Evolutionary conservation across 805 yeast genomes (phyloP).

Genomic region (Myxozyma nipponensis): DNA sequence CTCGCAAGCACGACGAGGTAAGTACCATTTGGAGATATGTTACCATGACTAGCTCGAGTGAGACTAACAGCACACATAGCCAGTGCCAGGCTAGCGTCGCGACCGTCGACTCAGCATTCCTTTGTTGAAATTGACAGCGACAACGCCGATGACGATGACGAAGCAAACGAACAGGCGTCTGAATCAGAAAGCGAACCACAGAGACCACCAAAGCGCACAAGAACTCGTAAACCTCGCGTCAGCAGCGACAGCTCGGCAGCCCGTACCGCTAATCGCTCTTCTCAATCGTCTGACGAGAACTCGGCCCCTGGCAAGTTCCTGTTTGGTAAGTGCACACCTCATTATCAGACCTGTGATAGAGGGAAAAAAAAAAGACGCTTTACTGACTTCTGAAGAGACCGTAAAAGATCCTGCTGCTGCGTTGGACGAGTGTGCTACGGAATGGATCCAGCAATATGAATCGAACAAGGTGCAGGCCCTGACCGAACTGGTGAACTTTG

Average conservation of each 20-base stretch:
- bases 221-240: not conserved
- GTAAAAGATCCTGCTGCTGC: conserved; percentile 49
- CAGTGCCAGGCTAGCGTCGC: too few species aligned
- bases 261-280: not conserved
- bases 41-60: too few species aligned
- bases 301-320: conserved; percentile 4
- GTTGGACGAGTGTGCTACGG: conserved; percentile 49
- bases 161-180: conserved; percentile 2
- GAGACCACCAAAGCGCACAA: conserved; percentile 7
- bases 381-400: conserved; percentile 40
- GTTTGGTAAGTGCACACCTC: conserved; percentile 7
- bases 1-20: too few species aligned
- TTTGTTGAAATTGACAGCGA: conserved; percentile 1
- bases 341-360: not conserved
- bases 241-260: not conserved
- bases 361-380: not conserved
- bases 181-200: conserved; percentile 11
- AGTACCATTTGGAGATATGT: too few species aligned
- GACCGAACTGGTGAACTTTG: conserved; percentile 60
- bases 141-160: not conserved
- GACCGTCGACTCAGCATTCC: too few species aligned
- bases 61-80: too few species aligned
- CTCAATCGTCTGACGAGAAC: not conserved
- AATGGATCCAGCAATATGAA: conserved; percentile 55
- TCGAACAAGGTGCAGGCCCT: conserved; percentile 48